Percentiles rank a stretch among this genome's conserved stretches.
Evolutionary conservation across 164 flowering plant genomes (phyloP).

Genomic region (Amborella trichopoda): DNA sequence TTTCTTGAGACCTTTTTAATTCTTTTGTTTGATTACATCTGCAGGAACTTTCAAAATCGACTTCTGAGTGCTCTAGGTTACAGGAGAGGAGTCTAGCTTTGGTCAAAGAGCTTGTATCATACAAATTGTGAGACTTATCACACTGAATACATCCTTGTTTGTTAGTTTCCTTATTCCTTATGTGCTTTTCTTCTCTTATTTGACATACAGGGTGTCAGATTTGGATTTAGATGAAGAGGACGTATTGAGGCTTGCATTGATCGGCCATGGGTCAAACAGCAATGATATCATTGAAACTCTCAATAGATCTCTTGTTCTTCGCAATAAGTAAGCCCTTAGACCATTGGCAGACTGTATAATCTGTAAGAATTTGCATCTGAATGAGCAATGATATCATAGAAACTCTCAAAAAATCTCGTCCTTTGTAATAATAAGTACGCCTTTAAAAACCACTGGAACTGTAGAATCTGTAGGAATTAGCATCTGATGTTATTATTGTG

Average conservation of each 20-base stretch:
- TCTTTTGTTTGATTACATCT: not conserved
- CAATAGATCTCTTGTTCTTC: slow-evolving; percentile 57
- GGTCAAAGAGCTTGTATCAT: slow-evolving; percentile 84
- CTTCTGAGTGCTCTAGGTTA: slow-evolving; percentile 38
- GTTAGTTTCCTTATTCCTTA: not conserved
- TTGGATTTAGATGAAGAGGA: slow-evolving; percentile 69
- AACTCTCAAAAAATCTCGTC: no score
- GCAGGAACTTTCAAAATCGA: slow-evolving; percentile 50
- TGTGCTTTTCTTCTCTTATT: not conserved
- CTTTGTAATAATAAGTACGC: no score
- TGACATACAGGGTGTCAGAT: slow-evolving; percentile 51
- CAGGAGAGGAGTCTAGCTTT: slow-evolving; percentile 66
- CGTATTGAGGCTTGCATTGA: slow-evolving; percentile 68
- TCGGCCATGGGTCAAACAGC: slow-evolving; percentile 47
- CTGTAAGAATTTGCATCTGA: no score
- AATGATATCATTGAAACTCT: slow-evolving; percentile 56
- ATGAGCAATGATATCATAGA: no score
- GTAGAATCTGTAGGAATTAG: no score
- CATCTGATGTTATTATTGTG: no score
- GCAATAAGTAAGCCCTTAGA: slow-evolving; percentile 50
- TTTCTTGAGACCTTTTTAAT: not conserved
- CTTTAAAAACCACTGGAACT: no score
- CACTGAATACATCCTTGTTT: not conserved
- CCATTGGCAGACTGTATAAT: no score
- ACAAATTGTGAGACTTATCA: slow-evolving; percentile 51